Evolutionary conservation across 2,329 filamentous ascomycete genomes (phyloP).

Genomic region (Apiospora aurea): DNA sequence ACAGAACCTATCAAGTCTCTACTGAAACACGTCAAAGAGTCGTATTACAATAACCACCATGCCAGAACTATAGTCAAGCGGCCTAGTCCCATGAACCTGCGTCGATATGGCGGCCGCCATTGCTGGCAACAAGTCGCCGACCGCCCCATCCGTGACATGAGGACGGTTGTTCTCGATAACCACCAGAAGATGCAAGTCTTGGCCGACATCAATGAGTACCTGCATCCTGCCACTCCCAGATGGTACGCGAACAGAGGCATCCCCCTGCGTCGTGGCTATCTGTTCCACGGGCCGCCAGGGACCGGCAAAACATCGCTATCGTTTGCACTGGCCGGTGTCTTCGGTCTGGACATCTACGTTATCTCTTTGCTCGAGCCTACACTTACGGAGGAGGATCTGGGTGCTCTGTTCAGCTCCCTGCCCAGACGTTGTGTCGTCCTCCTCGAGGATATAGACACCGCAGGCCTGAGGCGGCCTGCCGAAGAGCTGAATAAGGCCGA

Average conservation of each 20-base stretch:
- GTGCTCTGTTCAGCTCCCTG: constrained; percentile 64
- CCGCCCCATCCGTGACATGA: constrained; percentile 73
- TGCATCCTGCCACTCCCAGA: constrained; percentile 71
- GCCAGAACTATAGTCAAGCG: constrained; percentile 66
- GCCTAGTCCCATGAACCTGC: constrained; percentile 53
- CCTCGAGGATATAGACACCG: constrained; percentile 74
- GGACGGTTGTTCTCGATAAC: constrained; percentile 76
- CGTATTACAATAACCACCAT: constrained; percentile 59
- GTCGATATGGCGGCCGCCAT: constrained; percentile 51
- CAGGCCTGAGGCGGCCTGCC: constrained; percentile 59
- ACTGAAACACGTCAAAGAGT: constrained; percentile 59
- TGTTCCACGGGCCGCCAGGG: constrained; percentile 78
- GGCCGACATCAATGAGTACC: constrained; percentile 78
- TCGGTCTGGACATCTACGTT: constrained; percentile 71
- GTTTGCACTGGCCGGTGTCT: constrained; percentile 70
- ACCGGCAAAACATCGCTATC: constrained; percentile 76
- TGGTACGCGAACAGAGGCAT: constrained; percentile 83
- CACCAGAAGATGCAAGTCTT: constrained; percentile 71
- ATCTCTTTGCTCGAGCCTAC: constrained; percentile 66
- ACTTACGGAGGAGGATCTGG: constrained; percentile 68
- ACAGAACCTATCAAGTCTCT: constrained; percentile 62
- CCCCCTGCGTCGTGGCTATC: constrained; percentile 77
- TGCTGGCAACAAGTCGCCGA: constrained; percentile 65
- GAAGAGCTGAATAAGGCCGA: constrained; percentile 30
- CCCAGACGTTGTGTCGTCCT: constrained; percentile 71